A percentile compares a stretch with the other conserved stretches of the same genome.
These are phyloP conservation scores for Mycosarcoma maydis DNA, from an alignment of 1,284 basidiomycete genomes.

Conservation along the genomic window DNA sequence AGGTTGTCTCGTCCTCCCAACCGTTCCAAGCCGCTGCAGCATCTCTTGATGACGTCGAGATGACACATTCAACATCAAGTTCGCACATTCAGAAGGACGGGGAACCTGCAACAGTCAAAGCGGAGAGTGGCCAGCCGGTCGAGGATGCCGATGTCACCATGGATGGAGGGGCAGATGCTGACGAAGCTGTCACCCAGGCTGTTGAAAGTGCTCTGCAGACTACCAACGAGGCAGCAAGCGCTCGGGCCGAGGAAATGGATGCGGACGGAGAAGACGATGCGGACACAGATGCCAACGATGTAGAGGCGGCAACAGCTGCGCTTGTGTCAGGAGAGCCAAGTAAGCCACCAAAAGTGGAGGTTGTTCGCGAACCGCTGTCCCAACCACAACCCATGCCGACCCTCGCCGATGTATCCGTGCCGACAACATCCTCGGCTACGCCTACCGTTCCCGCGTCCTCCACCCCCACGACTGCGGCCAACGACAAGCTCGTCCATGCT, in stretches of 20 bases:
- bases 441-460: slow-evolving; percentile 1
- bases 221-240: slow-evolving; percentile 51
- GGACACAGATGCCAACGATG: slow-evolving; percentile 51
- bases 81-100: background rate
- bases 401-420: slow-evolving; percentile 11
- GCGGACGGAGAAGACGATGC: slow-evolving; percentile 49
- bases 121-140: background rate
- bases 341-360: slow-evolving; percentile 39
- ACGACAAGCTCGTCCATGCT: slow-evolving; percentile 10
- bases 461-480: background rate
- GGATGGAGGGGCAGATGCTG: slow-evolving; percentile 54
- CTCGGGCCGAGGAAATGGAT: slow-evolving; percentile 39
- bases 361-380: slow-evolving; percentile 42
- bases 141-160: slow-evolving; percentile 19
- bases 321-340: slow-evolving; percentile 41
- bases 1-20: background rate
- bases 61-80: slow-evolving; percentile 9
- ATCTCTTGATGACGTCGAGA: slow-evolving; percentile 19
- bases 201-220: slow-evolving; percentile 52
- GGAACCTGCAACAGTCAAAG: background rate
- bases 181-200: slow-evolving; percentile 51
- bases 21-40: slow-evolving; percentile 1
- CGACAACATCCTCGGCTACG: background rate
- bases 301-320: slow-evolving; percentile 40
- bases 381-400: slow-evolving; percentile 42